Evolutionary conservation across 768 basidiomycete species (phyloP), one percentile per base, ranked within the genome.

Genomic region (Sarcodon sp.): DNA sequence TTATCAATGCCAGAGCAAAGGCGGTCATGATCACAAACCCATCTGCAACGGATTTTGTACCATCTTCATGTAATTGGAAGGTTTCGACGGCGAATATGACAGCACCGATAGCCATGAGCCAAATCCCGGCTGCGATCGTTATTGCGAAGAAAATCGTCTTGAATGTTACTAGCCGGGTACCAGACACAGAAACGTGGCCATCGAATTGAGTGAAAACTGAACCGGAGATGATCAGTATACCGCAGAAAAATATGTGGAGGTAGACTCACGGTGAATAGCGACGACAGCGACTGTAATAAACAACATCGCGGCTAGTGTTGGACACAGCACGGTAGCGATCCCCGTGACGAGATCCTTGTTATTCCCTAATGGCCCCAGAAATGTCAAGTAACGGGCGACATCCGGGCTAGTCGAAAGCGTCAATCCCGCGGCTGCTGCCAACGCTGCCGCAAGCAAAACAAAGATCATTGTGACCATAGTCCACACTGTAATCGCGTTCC

Each of bases 21-120:
- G 76, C 68, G 57, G 74, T 71, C 69, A 85, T 81, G 60, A 83
- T 86, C 43, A 89, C 72, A 4, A 78, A 67, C 2, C 87, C 87
- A 55, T 80, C 75, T 1, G 83, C 78, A 8, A 89, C 66, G 3
- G 73, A 69, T 45, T 60, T 54, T 33, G 66, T 56, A n/a, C 64
- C 64, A 3, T 47, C 55, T 6, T 58, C 54, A 15, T 65, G 61
- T 1, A 58, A 59, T 46, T 63, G 71, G 53, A 89, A 74, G 1
- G 80, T 74, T 51, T 72, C 71, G 35, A 85, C 67, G 3, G 83
- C 71, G 55, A 79, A 88, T 31, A 89, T 57, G 12, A 89, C 62
- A n/a, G 80, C 76, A 7, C 80, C 83, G n/a, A 79, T 71, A 13
- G 72, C 64, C 37, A 83, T 62, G 16, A 87, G 65, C 77, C 83